A percentile compares a stretch with the other conserved stretches of the same genome.
Evolutionary conservation across 1,139 yeast species (phyloP).

Genomic region (Candida neerlandica): DNA sequence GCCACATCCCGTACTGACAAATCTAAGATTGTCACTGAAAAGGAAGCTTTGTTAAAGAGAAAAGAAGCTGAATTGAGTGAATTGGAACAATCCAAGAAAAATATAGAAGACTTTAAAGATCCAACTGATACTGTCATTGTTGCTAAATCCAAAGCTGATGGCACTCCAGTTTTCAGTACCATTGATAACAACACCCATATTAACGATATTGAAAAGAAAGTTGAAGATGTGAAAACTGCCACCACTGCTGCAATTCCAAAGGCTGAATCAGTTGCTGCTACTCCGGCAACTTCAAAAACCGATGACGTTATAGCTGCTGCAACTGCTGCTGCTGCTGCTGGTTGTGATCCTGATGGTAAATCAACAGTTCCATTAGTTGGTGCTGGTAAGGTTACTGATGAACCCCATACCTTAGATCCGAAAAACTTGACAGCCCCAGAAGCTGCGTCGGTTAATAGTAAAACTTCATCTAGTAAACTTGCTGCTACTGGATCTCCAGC

Average conservation of each 20-base stretch:
- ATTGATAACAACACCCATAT: slow-evolving; percentile 42
- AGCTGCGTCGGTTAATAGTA: background rate
- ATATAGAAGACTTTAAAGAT: slow-evolving; percentile 30
- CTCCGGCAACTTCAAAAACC: slow-evolving; percentile 8
- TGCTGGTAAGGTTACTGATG: background rate
- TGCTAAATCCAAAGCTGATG: slow-evolving; percentile 22
- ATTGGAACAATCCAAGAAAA: slow-evolving; percentile 11
- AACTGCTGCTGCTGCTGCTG: slow-evolving; percentile 7
- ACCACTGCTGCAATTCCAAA: slow-evolving; percentile 7
- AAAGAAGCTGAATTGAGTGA: slow-evolving; percentile 17
- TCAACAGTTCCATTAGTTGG: slow-evolving; percentile 2
- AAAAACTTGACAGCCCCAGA: background rate
- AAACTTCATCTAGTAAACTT: background rate
- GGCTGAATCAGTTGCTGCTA: slow-evolving; percentile 18
- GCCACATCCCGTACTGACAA: slow-evolving; percentile 15
- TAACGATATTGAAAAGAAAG: slow-evolving; percentile 7
- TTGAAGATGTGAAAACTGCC: slow-evolving; percentile 10
- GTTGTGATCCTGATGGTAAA: slow-evolving; percentile 1
- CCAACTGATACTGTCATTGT: slow-evolving; percentile 32
- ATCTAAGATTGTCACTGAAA: slow-evolving; percentile 8
- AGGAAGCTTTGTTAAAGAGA: slow-evolving; percentile 12
- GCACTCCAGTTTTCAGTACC: slow-evolving; percentile 28
- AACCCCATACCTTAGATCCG: slow-evolving; percentile 3
- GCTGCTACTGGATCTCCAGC: background rate
- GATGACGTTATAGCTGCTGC: background rate